These are phyloP conservation scores for Chrysosporium keratinophilum DNA, from an alignment of 2,329 filamentous ascomycete species.

Conservation along the genomic window DNA sequence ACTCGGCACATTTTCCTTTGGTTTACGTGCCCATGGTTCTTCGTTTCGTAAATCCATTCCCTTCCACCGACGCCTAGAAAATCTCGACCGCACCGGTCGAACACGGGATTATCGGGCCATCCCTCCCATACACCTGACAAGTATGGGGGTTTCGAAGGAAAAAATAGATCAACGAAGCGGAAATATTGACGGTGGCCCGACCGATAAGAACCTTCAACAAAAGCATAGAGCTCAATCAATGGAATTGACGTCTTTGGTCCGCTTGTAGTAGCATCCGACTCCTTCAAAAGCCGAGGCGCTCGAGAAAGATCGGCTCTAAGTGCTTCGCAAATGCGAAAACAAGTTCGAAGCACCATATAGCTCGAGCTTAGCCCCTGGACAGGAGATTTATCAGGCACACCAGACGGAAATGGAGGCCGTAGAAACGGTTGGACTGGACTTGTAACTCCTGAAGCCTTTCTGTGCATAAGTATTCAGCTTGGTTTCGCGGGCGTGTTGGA, in stretches of 20 bases:
- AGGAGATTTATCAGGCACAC: conserved; percentile 8
- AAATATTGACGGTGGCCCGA: conserved; percentile 12
- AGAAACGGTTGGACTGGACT: not conserved
- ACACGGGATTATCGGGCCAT: conserved; percentile 7
- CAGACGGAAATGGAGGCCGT: not conserved
- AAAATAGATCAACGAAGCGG: conserved; percentile 14
- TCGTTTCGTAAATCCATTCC: not conserved
- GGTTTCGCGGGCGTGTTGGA: not conserved
- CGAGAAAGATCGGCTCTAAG: not conserved
- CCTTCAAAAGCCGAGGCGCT: not conserved
- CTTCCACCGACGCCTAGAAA: conserved; percentile 6
- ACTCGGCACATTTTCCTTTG: conserved; percentile 10
- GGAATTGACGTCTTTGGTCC: not conserved
- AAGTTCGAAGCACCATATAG: conserved; percentile 14
- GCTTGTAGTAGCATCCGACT: not conserved
- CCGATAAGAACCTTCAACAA: conserved; percentile 15
- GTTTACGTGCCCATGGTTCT: not conserved
- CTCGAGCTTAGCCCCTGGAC: conserved; percentile 14
- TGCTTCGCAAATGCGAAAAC: conserved; percentile 15
- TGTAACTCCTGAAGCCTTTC: not conserved
- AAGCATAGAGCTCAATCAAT: conserved; percentile 16
- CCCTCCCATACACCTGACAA: conserved; percentile 13
- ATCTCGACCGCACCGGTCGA: conserved; percentile 4
- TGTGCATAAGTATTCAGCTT: not conserved
- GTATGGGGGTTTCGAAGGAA: conserved; percentile 10